Percentiles rank a stretch among this genome's conserved stretches.
phyloP scores from a whole-genome alignment of 805 yeast species.

The Kodamaea kakaduensis region DNA sequence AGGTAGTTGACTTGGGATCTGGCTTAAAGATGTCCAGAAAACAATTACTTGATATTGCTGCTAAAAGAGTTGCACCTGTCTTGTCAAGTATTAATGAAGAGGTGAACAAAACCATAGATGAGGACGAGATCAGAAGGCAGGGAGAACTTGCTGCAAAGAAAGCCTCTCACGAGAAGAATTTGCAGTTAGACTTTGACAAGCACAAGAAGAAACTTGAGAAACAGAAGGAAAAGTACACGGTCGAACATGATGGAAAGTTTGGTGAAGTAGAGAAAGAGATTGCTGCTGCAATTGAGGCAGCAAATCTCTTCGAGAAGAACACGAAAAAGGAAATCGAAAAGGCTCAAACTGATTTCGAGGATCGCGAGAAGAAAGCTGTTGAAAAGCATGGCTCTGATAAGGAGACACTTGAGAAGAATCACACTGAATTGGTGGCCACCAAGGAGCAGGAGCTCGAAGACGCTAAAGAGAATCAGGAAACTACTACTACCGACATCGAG shows the following conservation, averaged over 20 bases:
- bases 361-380: constrained; percentile 45
- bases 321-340: constrained; percentile 42
- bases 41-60: constrained; percentile 53
- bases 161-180: constrained; percentile 32
- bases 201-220: constrained; percentile 35
- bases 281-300: constrained; percentile 28
- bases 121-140: constrained; percentile 41
- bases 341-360: constrained; percentile 41
- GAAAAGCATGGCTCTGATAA: constrained; percentile 44
- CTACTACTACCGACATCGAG: constrained; percentile 44
- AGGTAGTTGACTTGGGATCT: constrained; percentile 49
- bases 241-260: constrained; percentile 36
- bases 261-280: constrained; percentile 19
- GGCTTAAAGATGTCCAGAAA: constrained; percentile 53
- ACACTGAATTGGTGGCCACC: constrained; percentile 43
- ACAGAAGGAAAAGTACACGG: constrained; percentile 35
- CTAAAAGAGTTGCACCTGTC: constrained; percentile 52
- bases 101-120: constrained; percentile 41
- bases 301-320: constrained; percentile 37
- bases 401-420: constrained; percentile 39
- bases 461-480: constrained; percentile 38
- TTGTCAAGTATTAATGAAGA: constrained; percentile 48
- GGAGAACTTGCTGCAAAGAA: constrained; percentile 35
- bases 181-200: constrained; percentile 34
- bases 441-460: constrained; percentile 42